Evolutionary conservation across 805 yeast genomes (phyloP), one percentile per base, ranked within the genome.

Genomic region (Saccharomycopsis sp.): DNA sequence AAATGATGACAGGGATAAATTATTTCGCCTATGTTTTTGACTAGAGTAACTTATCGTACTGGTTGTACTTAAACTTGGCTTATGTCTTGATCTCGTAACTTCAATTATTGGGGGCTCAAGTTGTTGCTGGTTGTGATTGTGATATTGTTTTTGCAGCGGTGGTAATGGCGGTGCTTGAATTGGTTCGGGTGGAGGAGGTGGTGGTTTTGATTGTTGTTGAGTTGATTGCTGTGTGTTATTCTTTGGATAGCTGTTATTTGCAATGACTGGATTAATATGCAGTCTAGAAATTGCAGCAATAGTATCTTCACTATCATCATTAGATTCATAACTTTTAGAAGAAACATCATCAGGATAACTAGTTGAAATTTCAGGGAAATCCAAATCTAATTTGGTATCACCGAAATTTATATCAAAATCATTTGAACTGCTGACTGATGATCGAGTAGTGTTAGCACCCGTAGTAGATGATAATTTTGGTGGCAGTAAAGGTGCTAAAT

Each of bases 351-450:
- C 48, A 28, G 27, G 26, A 11, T 8, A 11, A 20, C 27, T 31
- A 8, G 19, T 27, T 16, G 26, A 26, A 16, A 49, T 37, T n/a
- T 56, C 57, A 2, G 60, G 57, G 28, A 56, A 46, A 35, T 49
- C 52, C 11, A 49, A 37, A 26, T 49, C 52, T 8, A 49, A 29
- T 17, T 49, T 41, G 14, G 50, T 41, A 29, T 49, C 52, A 9
- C 24, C 19, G 27, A 49, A 49, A 13, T 33, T 45, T 22, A 49
- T 49, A 3, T 46, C 52, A 36, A 45, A 49, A 28, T 49, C 52
- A 19, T 32, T 28, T 3, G 45, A 29, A 17, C 40, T 32, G n/a
- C n/a, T n/a, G 4, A 20, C 29, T 4, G 37, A 21, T 13, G 46
- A 43, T 6, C 43, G 14, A 6, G 23, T 41, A n/a, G 39, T 17